phyloP scores from a whole-genome alignment of 2,329 filamentous ascomycete genomes.

The Ophiostoma montium region DNA sequence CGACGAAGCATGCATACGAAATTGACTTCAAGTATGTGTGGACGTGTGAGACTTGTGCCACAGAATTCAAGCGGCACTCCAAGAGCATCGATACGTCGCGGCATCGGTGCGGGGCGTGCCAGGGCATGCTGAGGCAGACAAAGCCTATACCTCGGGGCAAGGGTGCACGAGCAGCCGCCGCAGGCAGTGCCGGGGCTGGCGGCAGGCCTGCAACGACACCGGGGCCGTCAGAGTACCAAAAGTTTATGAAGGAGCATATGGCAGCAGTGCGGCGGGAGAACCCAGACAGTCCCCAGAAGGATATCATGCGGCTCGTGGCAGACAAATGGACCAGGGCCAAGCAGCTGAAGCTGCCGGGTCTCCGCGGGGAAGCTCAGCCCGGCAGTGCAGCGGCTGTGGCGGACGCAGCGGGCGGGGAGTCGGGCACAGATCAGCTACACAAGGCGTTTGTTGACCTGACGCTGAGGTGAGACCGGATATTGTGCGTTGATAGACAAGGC shows the following conservation, averaged over 20 bases:
- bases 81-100: constrained; percentile 63
- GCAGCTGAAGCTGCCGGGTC: constrained; percentile 1
- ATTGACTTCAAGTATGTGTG: constrained; percentile 92
- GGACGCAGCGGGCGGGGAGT: background rate
- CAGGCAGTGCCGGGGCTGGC: constrained; percentile 4
- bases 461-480: background rate
- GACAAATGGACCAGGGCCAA: constrained; percentile 42
- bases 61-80: constrained; percentile 70
- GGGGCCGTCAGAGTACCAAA: constrained; percentile 29
- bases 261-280: constrained; percentile 40
- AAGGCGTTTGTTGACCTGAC: constrained; percentile 12
- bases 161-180: background rate
- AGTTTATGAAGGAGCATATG: constrained; percentile 55
- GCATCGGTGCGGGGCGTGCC: constrained; percentile 68
- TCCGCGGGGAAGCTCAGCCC: constrained; percentile 8
- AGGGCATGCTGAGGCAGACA: constrained; percentile 55
- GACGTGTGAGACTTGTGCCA: constrained; percentile 55
- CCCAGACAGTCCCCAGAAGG: constrained; percentile 45
- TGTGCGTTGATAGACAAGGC: background rate
- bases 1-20: constrained; percentile 77
- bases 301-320: constrained; percentile 55
- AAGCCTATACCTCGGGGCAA: constrained; percentile 55
- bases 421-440: constrained; percentile 8
- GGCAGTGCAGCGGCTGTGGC: constrained; percentile 2
- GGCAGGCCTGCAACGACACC: background rate